phyloP scores from a whole-genome alignment of 2,329 filamentous ascomycete genomes.

The Cladosporium halotolerans region DNA sequence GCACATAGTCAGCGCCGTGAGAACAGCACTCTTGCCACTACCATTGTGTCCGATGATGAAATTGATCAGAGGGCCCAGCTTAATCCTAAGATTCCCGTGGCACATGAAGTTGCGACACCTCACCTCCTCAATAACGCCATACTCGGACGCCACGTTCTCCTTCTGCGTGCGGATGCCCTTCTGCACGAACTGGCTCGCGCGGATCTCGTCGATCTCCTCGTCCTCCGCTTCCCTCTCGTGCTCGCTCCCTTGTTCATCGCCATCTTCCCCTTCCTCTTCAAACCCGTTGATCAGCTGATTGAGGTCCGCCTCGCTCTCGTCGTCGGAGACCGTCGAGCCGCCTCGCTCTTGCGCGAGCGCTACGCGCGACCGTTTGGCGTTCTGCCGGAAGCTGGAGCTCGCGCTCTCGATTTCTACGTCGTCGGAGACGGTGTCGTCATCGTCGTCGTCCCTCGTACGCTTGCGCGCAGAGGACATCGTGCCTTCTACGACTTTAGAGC shows the following conservation, averaged over 20 bases:
- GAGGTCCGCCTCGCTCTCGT: slow-evolving; percentile 20
- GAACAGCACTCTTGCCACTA: slow-evolving; percentile 91
- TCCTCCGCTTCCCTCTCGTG: slow-evolving; percentile 22
- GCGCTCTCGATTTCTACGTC: slow-evolving; percentile 23
- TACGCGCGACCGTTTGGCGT: slow-evolving; percentile 25
- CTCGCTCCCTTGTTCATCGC: slow-evolving; percentile 6
- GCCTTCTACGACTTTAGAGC: background rate
- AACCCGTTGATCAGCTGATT: slow-evolving; percentile 11
- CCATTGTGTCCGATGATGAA: slow-evolving; percentile 98
- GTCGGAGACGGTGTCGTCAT: slow-evolving; percentile 18
- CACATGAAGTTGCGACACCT: slow-evolving; percentile 96
- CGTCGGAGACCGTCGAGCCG: slow-evolving; percentile 25
- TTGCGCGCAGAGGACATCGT: slow-evolving; percentile 17
- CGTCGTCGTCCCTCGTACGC: slow-evolving; percentile 18
- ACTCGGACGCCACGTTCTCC: slow-evolving; percentile 70
- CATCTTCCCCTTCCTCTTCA: slow-evolving; percentile 9
- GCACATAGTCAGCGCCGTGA: slow-evolving; percentile 88
- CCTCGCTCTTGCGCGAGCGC: slow-evolving; percentile 24
- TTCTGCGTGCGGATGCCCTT: slow-evolving; percentile 21
- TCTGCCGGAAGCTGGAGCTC: slow-evolving; percentile 25
- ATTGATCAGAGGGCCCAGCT: slow-evolving; percentile 90
- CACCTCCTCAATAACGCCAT: slow-evolving; percentile 82
- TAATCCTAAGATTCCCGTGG: slow-evolving; percentile 71
- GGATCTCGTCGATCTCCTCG: slow-evolving; percentile 23
- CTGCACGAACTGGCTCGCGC: slow-evolving; percentile 27